Base-by-base conservation (phyloP, 805 yeast genomes). In the Saccharomyces paradoxus region DNA sequence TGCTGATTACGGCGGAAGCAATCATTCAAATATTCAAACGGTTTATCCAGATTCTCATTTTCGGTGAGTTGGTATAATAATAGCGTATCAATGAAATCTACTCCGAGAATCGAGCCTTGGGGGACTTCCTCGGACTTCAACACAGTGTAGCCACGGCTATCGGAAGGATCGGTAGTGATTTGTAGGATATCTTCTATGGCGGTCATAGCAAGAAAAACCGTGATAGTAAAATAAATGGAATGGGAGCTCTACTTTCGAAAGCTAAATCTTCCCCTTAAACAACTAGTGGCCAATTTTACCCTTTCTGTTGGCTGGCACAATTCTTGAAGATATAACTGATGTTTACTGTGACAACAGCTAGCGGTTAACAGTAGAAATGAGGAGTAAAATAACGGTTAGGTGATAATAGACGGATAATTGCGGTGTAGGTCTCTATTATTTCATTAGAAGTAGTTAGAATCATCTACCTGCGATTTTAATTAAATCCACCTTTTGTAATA, bases 51-150 rank as follows among this genome's bases (percentile, higher is more conserved):
- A 7, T 17, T 30, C n/a, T 58, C 61, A 51, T 69, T 69, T 55
- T 70, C 74, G 1, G 70, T 66, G 51, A 70, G 55, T 54, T 68
- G 72, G 22, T 57, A 63, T 44, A 68, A 51, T n/a, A 70, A 49
- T 30, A 66, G 55, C 10, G 69, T 53, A 54, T 70, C 74, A 6
- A 67, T 61, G 50, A 58, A 60, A 13, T 63, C 63, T 8, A 53
- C 53, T 22, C 52, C 51, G n/a, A 64, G 53, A 21, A 50, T 27
- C 21, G 53, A 50, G 7, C 55, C 60, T 10, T 50, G 46, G 2
- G 60, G 53, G 13, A 64, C 46, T 7, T 63, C 66, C 26, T 62
- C 65, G 4, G 59, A 51, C 2, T 55, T 51, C 31, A 57, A 41
- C 27, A 55, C 46, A 17, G 58, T 48, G 50, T 55, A 59, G 28